Evolutionary conservation across 2,329 filamentous ascomycete genomes (phyloP).

Genomic region (Pyricularia pennisetigena): DNA sequence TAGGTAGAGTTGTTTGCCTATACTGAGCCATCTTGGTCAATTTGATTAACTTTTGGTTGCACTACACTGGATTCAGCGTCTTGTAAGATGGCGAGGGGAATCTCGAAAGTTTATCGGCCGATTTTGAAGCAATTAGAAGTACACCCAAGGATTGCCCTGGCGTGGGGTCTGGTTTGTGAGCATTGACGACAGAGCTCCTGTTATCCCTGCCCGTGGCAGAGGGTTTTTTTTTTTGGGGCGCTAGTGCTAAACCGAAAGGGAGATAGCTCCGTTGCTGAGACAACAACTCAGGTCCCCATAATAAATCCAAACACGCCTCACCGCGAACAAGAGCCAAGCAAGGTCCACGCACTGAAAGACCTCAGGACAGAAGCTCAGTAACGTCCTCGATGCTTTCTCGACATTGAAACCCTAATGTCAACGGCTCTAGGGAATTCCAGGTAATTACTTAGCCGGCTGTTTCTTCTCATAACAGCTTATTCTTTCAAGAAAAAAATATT

Average conservation of each 20-base stretch:
- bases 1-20: too few relatives aligned
- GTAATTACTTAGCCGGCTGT: background rate
- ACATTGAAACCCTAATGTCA: background rate
- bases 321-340: background rate
- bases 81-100: background rate
- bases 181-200: background rate
- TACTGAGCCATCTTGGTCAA: background rate
- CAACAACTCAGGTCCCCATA: conserved; percentile 3
- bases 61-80: too few relatives aligned
- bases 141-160: background rate
- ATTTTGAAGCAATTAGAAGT: background rate
- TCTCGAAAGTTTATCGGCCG: background rate
- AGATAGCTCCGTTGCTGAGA: background rate
- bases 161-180: background rate
- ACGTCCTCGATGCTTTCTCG: background rate
- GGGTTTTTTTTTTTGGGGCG: background rate
- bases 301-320: conserved; percentile 1
- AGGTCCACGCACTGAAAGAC: conserved; percentile 1
- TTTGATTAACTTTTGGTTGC: too few relatives aligned
- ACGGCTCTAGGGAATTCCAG: background rate
- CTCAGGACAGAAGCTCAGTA: background rate
- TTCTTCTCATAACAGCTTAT: background rate
- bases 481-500: background rate
- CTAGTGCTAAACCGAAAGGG: background rate
- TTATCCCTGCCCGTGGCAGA: background rate